Percentiles rank a stretch among this genome's conserved stretches.
These are phyloP conservation scores for Silene noctiflora DNA, from an alignment of 179 eudicot species.

Conservation along the genomic window DNA sequence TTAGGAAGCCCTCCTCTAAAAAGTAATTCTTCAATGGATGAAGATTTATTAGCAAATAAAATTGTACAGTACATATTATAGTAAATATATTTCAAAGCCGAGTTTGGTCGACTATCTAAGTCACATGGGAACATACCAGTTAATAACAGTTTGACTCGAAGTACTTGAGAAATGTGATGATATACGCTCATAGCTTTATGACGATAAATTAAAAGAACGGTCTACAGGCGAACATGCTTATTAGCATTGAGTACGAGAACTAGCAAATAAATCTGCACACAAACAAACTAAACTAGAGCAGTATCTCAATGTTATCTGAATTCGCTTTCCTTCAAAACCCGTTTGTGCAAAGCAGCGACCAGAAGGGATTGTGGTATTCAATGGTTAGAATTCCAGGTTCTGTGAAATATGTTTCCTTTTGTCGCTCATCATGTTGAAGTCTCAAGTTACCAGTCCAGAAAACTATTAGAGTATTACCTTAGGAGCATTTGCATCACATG, in stretches of 20 bases:
- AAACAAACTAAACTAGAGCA: not conserved
- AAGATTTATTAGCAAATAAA: too few species aligned
- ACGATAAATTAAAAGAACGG: not conserved
- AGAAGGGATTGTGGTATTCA: not conserved
- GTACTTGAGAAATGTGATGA: not conserved
- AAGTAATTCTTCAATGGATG: too few species aligned
- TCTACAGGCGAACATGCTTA: not conserved
- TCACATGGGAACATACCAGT: too few species aligned
- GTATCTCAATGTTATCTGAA: not conserved
- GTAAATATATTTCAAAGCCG: too few species aligned
- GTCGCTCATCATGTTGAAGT: slow-evolving; percentile 13
- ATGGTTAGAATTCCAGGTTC: not conserved
- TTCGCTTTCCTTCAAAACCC: slow-evolving; percentile 10
- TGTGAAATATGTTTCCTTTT: slow-evolving; percentile 3
- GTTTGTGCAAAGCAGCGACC: slow-evolving; percentile 12
- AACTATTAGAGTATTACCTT: slow-evolving; percentile 1
- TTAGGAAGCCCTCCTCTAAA: too few species aligned
- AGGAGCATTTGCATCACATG: slow-evolving; percentile 6
- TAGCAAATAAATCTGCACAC: slow-evolving; percentile 23
- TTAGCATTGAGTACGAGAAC: not conserved
- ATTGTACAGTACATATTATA: too few species aligned
- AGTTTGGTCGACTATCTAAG: too few species aligned
- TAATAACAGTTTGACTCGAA: too few species aligned
- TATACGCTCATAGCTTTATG: not conserved
- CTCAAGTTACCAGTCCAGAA: not conserved